These are phyloP conservation scores for Cetraspora pellucida DNA, from an alignment of 192 early-diverging fungal genomes.

Conservation along the genomic window DNA sequence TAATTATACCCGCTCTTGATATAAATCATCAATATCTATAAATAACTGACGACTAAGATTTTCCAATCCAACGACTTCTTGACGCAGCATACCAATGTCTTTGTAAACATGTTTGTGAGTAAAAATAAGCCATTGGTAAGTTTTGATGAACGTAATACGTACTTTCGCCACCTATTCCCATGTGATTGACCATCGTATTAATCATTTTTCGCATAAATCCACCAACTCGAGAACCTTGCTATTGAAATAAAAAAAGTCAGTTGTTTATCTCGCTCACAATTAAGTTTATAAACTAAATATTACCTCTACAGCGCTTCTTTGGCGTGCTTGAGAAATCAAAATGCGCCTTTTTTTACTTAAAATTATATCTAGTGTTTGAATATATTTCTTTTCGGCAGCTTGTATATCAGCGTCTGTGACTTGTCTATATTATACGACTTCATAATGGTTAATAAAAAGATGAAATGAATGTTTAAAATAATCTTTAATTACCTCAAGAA, in stretches of 20 bases:
- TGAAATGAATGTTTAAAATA: not conserved
- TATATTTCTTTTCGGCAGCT: conserved; percentile 67
- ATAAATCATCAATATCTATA: conserved; percentile 79
- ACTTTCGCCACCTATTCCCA: conserved; percentile 31
- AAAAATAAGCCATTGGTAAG: not conserved
- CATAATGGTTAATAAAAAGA: not conserved
- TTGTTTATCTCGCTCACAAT: not conserved
- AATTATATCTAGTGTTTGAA: conserved; percentile 67
- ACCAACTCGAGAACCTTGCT: conserved; percentile 48
- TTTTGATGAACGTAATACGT: not conserved
- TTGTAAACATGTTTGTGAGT: not conserved
- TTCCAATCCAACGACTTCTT: conserved; percentile 64
- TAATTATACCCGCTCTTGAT: conserved; percentile 65
- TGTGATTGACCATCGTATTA: conserved; percentile 38
- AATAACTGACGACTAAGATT: conserved; percentile 70
- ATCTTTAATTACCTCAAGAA: not conserved
- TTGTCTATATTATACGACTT: conserved; percentile 38
- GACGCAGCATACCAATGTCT: conserved; percentile 51
- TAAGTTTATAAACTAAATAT: not conserved
- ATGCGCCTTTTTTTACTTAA: conserved; percentile 68
- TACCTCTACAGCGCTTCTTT: conserved; percentile 20
- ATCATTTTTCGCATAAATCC: conserved; percentile 62
- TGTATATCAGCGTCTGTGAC: conserved; percentile 53
- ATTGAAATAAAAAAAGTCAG: conserved; percentile 18
- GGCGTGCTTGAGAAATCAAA: conserved; percentile 37